Conservation (phyloP, 1,139 yeast species). For the Debaryomycetaceae sp. region DNA sequence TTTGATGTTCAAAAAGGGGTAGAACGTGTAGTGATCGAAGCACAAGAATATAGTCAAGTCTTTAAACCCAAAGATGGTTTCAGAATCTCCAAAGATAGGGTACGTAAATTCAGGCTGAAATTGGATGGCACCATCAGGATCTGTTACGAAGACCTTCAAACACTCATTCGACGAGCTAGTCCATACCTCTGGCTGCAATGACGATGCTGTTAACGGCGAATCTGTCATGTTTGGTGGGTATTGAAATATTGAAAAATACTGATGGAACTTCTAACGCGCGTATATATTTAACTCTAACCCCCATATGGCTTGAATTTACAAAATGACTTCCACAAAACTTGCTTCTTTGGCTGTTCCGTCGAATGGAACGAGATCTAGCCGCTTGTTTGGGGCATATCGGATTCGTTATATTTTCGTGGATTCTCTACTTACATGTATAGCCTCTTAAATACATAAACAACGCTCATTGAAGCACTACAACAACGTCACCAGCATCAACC, state of each 20-base stretch:
- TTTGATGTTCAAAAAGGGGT: slow-evolving; percentile 52
- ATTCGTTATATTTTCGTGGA: no score
- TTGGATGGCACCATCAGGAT: slow-evolving; percentile 49
- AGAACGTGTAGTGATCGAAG: slow-evolving; percentile 44
- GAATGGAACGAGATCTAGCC: no score
- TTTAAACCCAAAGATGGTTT: slow-evolving; percentile 81
- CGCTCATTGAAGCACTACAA: slow-evolving; percentile 60
- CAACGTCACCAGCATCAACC: slow-evolving; percentile 94
- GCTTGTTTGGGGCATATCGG: no score
- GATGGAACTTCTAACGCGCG: neutral
- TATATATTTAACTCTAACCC: neutral
- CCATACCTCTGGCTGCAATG: slow-evolving; percentile 59
- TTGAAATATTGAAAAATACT: neutral
- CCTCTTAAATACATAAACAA: neutral
- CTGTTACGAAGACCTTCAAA: slow-evolving; percentile 50
- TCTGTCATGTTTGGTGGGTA: neutral
- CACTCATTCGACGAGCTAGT: slow-evolving; percentile 66
- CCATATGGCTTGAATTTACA: neutral
- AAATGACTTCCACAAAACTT: no score
- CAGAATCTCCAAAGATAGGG: slow-evolving; percentile 90
- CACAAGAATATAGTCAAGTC: slow-evolving; percentile 52
- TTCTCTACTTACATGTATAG: no score
- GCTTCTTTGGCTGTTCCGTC: no score
- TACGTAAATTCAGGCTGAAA: slow-evolving; percentile 81
- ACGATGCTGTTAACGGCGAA: slow-evolving; percentile 12